Evolutionary conservation across 352 stramenopile species (phyloP).

Genomic region (Pythium rishiriense): DNA sequence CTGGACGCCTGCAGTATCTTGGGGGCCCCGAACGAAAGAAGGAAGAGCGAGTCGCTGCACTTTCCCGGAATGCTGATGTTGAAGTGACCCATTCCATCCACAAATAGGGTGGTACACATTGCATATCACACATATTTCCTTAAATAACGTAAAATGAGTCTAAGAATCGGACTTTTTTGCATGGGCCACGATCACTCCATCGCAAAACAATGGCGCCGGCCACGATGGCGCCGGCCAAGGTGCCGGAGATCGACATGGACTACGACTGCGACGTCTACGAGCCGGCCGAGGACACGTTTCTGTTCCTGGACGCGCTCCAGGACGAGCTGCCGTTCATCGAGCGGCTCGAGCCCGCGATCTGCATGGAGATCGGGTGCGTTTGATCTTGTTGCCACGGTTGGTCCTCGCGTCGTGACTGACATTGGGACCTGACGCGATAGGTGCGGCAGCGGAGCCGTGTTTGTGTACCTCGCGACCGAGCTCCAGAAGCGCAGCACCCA

Average conservation of each 20-base stretch:
- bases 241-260: constrained; percentile 74
- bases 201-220: constrained; percentile 13
- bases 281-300: constrained; percentile 96
- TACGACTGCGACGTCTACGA: constrained; percentile 95
- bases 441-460: constrained; percentile 62
- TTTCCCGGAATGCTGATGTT: not conserved
- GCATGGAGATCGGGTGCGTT: constrained; percentile 87
- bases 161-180: constrained; percentile 23
- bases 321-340: constrained; percentile 74
- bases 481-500: constrained; percentile 59
- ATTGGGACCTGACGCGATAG: constrained; percentile 20
- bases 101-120: not conserved
- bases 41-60: too few species aligned
- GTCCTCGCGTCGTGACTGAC: not conserved
- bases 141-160: not conserved
- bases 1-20: constrained; percentile 2
- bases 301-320: constrained; percentile 95
- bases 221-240: constrained; percentile 33
- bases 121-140: too few species aligned
- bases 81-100: not conserved
- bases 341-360: constrained; percentile 64
- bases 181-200: not conserved
- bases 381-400: not conserved
- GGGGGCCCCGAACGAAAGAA: too few species aligned
- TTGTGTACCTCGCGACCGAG: constrained; percentile 79